A percentile compares a stretch with the other conserved stretches of the same genome.
Conservation (phyloP, 768 basidiomycete genomes). For the Trametes gibbosa region DNA sequence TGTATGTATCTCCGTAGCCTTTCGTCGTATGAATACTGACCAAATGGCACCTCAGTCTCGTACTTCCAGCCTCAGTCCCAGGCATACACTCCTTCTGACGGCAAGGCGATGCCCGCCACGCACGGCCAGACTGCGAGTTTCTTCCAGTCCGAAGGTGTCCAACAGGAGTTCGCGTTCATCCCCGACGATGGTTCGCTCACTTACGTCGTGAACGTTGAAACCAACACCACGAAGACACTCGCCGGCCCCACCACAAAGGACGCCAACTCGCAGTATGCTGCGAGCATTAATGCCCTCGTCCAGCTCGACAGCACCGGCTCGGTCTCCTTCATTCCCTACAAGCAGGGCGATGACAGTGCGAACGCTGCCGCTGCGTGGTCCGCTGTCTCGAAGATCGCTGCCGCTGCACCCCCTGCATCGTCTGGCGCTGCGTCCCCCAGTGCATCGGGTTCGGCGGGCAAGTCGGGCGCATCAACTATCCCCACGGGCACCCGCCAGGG, state of each 20-base stretch:
- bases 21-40: background rate
- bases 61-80: constrained; percentile 76
- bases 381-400: constrained; percentile 41
- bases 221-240: constrained; percentile 61
- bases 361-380: constrained; percentile 52
- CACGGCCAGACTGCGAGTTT: constrained; percentile 71
- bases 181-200: constrained; percentile 70
- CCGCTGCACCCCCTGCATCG: constrained; percentile 38
- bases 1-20: constrained; percentile 46
- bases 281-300: constrained; percentile 56
- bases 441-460: background rate
- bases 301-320: constrained; percentile 63
- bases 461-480: background rate
- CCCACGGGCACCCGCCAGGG: background rate
- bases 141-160: constrained; percentile 58
- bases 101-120: constrained; percentile 58
- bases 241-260: constrained; percentile 62
- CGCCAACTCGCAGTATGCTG: constrained; percentile 59
- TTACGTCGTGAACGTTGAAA: constrained; percentile 75
- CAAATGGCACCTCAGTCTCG: constrained; percentile 45
- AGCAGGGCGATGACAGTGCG: constrained; percentile 38
- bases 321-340: constrained; percentile 61
- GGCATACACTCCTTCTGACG: constrained; percentile 45
- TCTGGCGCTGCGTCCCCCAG: constrained; percentile 11
- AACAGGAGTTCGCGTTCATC: constrained; percentile 74